Conservation (phyloP, 106 monocot genomes). For the Dendrobium nobile region DNA sequence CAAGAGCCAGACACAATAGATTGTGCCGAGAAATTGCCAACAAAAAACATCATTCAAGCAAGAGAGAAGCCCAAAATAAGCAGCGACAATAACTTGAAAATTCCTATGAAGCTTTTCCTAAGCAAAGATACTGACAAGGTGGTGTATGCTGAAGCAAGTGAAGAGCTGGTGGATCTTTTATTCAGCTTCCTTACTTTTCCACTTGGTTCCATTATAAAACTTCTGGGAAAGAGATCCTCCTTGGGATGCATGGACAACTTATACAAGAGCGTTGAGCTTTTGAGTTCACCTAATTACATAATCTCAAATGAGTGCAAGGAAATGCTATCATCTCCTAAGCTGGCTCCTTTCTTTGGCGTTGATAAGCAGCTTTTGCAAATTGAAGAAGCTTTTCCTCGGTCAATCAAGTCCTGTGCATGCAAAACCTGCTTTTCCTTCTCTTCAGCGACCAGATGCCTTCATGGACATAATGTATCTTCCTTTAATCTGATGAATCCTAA, state of each 20-base stretch:
- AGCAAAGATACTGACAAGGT: conserved; percentile 20
- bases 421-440: background rate
- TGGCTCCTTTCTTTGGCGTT: conserved; percentile 17
- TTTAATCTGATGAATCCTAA: conserved; percentile 24
- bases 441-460: background rate
- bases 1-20: conserved; percentile 1
- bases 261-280: conserved; percentile 27
- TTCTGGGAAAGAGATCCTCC: conserved; percentile 15
- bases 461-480: conserved; percentile 5
- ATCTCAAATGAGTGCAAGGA: conserved; percentile 19
- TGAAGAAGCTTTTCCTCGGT: conserved; percentile 10
- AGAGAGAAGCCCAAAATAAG: conserved; percentile 10
- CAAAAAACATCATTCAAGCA: conserved; percentile 6
- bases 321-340: conserved; percentile 23
- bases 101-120: conserved; percentile 28
- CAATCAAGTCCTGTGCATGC: conserved; percentile 3
- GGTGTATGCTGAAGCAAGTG: conserved; percentile 46
- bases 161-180: conserved; percentile 34
- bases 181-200: conserved; percentile 44
- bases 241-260: conserved; percentile 34
- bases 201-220: conserved; percentile 28
- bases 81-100: background rate
- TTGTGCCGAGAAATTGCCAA: conserved; percentile 4
- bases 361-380: conserved; percentile 10
- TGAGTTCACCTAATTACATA: conserved; percentile 16